Evolutionary conservation across 2,329 filamentous ascomycete genomes (phyloP).

Genomic region (Xylaria sp.): DNA sequence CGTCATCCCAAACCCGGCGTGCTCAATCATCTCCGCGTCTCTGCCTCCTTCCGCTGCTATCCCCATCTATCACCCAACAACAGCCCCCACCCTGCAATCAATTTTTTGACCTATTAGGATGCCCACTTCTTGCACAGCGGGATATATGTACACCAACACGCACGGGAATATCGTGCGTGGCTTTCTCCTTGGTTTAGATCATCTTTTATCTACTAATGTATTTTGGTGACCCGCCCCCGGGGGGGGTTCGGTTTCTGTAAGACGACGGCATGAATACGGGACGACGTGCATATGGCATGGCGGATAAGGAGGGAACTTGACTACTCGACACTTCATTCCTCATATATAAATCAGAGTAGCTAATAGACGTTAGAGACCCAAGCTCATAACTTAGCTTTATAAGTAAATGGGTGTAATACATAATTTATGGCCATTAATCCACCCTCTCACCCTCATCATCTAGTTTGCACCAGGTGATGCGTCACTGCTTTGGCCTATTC

Average conservation of each 20-base stretch:
- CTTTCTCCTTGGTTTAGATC: background rate
- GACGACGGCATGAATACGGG: slow-evolving; percentile 23
- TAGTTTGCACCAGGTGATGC: too few relatives aligned
- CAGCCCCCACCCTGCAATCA: too few relatives aligned
- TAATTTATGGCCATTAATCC: slow-evolving; percentile 15
- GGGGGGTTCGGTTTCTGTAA: background rate
- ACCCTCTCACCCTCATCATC: background rate
- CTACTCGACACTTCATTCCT: background rate
- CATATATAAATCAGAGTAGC: slow-evolving; percentile 1
- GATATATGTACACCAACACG: slow-evolving; percentile 8
- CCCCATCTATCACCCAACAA: background rate
- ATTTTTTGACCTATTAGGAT: background rate
- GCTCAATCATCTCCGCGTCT: background rate
- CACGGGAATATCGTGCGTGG: background rate
- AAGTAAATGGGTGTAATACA: slow-evolving; percentile 13
- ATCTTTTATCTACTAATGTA: slow-evolving; percentile 9
- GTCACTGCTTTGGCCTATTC: too few relatives aligned
- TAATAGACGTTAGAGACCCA: slow-evolving; percentile 13
- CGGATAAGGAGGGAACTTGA: background rate
- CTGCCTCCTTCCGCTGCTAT: background rate
- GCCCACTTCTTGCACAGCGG: background rate
- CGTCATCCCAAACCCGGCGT: too few relatives aligned
- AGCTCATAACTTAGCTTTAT: slow-evolving; percentile 2
- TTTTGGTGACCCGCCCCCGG: background rate
- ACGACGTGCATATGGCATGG: slow-evolving; percentile 14